Percentiles rank a stretch among this genome's conserved stretches.
Evolutionary conservation across 1,284 basidiomycete species (phyloP).

Genomic region (Boletellus sp.): DNA sequence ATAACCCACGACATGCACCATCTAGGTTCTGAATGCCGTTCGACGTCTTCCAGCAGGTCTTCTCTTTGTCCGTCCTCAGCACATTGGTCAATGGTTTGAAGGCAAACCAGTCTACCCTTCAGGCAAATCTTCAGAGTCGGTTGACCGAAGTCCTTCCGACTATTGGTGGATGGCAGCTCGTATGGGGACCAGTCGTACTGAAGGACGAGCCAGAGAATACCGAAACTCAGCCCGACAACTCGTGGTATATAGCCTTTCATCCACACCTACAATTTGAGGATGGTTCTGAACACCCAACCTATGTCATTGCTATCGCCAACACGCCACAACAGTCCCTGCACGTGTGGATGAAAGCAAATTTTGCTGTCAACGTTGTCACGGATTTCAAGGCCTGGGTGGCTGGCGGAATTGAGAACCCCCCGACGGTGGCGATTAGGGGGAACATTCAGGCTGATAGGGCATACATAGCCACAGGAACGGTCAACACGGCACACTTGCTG

Average conservation of each 20-base stretch:
- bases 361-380: conserved; percentile 7
- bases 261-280: conserved; percentile 16
- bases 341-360: not conserved
- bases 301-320: conserved; percentile 14
- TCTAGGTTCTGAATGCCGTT: conserved; percentile 10
- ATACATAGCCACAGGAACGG: conserved; percentile 1
- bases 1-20: not conserved
- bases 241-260: conserved; percentile 17
- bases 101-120: conserved; percentile 2
- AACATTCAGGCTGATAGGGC: not conserved
- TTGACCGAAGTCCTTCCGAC: not conserved
- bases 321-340: conserved; percentile 4
- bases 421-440: not conserved
- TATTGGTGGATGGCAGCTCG: conserved; percentile 13
- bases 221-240: conserved; percentile 14
- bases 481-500: not conserved
- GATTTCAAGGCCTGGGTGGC: conserved; percentile 15
- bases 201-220: conserved; percentile 10
- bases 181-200: conserved; percentile 19
- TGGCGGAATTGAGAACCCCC: not conserved
- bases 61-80: conserved; percentile 8
- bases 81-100: not conserved
- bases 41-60: conserved; percentile 22
- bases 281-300: conserved; percentile 5
- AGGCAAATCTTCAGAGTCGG: not conserved